These are phyloP conservation scores for Dipteronia sinensis DNA, from an alignment of 345 rosid species.

Conservation along the genomic window DNA sequence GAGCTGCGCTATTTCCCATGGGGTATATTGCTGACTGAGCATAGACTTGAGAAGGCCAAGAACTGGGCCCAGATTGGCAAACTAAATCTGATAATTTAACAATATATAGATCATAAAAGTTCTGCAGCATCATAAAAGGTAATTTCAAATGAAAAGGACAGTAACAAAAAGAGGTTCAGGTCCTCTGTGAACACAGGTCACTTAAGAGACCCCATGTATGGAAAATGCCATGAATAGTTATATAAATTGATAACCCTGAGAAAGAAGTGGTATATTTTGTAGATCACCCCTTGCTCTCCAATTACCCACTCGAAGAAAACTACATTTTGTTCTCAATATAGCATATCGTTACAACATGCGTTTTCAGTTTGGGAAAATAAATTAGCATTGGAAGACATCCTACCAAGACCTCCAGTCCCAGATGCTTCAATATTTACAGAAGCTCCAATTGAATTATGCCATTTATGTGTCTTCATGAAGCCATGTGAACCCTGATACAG, in stretches of 20 bases:
- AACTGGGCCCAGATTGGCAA: slow-evolving; percentile 97
- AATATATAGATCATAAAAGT: slow-evolving; percentile 15
- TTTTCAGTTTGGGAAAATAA: neutral
- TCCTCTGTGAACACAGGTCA: neutral
- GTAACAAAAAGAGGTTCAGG: neutral
- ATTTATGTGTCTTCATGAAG: slow-evolving; percentile 80
- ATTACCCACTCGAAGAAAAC: neutral
- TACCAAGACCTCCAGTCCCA: slow-evolving; percentile 95
- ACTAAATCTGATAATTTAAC: slow-evolving; percentile 66
- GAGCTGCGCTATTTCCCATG: slow-evolving; percentile 99
- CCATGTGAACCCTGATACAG: slow-evolving; percentile 90
- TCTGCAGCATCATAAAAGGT: neutral
- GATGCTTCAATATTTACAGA: slow-evolving; percentile 93
- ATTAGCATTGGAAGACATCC: slow-evolving; percentile 25
- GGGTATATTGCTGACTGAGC: slow-evolving; percentile 85
- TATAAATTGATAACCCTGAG: neutral
- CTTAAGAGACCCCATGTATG: slow-evolving; percentile 5
- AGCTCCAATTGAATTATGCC: slow-evolving; percentile 91
- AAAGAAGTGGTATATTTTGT: neutral
- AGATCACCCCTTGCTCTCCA: neutral
- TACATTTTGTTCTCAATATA: neutral
- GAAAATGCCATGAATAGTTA: neutral
- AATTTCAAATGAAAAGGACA: slow-evolving; percentile 14
- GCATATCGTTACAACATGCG: neutral
- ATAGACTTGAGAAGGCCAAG: slow-evolving; percentile 87